phyloP scores from a whole-genome alignment of 352 stramenopile species.

The Paralagenidium karlingii region DNA sequence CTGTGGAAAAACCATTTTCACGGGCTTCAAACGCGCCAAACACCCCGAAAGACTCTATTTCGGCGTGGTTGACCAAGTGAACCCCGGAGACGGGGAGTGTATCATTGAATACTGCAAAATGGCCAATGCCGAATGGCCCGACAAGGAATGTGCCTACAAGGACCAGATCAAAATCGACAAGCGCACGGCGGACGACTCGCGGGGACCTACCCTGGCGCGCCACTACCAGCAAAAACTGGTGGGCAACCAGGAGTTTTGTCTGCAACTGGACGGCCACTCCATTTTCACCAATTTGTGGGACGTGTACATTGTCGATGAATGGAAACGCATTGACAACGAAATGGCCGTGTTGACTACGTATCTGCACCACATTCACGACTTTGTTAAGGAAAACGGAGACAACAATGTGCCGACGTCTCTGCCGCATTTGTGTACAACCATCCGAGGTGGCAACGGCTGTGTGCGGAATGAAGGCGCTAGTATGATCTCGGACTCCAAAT shows the following conservation, averaged over 20 bases:
- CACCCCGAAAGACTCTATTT: constrained; percentile 66
- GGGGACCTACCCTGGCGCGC: constrained; percentile 63
- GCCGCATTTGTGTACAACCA: constrained; percentile 66
- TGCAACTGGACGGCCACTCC: constrained; percentile 73
- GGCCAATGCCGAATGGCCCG: constrained; percentile 44
- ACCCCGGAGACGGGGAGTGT: constrained; percentile 48
- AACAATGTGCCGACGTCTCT: constrained; percentile 46
- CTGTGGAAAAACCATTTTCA: constrained; percentile 73
- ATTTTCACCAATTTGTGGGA: constrained; percentile 83
- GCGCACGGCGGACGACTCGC: constrained; percentile 47
- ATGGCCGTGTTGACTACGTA: constrained; percentile 79
- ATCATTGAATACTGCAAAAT: constrained; percentile 73
- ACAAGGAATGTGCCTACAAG: constrained; percentile 48
- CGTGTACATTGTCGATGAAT: constrained; percentile 53
- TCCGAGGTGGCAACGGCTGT: constrained; percentile 41
- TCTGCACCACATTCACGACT: constrained; percentile 72
- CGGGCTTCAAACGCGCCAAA: constrained; percentile 51
- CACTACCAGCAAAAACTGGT: constrained; percentile 74
- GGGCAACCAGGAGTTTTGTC: constrained; percentile 65
- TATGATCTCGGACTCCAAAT: constrained; percentile 65
- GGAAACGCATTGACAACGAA: constrained; percentile 63
- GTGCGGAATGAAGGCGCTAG: constrained; percentile 67
- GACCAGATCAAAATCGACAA: constrained; percentile 65
- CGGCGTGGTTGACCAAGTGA: constrained; percentile 75
- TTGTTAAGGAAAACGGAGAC: constrained; percentile 64